These are phyloP conservation scores for Eutypa lata DNA, from an alignment of 2,329 filamentous ascomycete species.

Conservation along the genomic window DNA sequence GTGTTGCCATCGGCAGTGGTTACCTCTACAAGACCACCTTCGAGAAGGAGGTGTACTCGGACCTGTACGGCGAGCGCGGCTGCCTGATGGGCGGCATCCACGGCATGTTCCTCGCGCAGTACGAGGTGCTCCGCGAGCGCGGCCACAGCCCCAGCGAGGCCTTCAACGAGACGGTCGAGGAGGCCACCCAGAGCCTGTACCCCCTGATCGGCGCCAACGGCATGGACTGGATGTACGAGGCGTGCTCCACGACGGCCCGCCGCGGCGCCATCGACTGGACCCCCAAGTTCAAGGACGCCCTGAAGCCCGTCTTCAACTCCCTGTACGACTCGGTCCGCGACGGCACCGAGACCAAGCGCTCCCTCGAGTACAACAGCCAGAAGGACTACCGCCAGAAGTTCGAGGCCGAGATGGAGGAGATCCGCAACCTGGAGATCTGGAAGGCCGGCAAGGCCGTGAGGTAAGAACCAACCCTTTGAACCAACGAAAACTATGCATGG, in stretches of 20 bases:
- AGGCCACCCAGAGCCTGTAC: constrained; percentile 97
- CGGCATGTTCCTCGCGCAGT: constrained; percentile 99
- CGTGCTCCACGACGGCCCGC: constrained; percentile 97
- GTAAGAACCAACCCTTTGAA: constrained; percentile 37
- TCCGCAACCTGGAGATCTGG: constrained; percentile 98
- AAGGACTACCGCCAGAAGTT: constrained; percentile 95
- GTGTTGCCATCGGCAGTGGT: constrained; percentile 93
- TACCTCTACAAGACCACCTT: constrained; percentile 99
- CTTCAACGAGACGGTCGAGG: constrained; percentile 99
- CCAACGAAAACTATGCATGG: background rate
- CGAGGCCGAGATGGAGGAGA: constrained; percentile 98
- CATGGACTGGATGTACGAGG: constrained; percentile 99
- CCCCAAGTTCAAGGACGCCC: constrained; percentile 91
- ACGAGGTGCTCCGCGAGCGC: constrained; percentile 98
- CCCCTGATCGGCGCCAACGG: constrained; percentile 95
- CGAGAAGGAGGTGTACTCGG: constrained; percentile 99
- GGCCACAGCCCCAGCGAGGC: constrained; percentile 97
- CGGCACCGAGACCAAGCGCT: constrained; percentile 92
- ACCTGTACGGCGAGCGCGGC: constrained; percentile 99
- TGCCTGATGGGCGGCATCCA: constrained; percentile 99
- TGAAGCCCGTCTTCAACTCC: constrained; percentile 98
- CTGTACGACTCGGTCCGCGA: constrained; percentile 91
- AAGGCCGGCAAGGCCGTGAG: constrained; percentile 96
- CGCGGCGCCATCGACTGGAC: constrained; percentile 99
- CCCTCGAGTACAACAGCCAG: constrained; percentile 95